Conservation (phyloP, 23 red algal species). For the Chondrus crispus region DNA sequence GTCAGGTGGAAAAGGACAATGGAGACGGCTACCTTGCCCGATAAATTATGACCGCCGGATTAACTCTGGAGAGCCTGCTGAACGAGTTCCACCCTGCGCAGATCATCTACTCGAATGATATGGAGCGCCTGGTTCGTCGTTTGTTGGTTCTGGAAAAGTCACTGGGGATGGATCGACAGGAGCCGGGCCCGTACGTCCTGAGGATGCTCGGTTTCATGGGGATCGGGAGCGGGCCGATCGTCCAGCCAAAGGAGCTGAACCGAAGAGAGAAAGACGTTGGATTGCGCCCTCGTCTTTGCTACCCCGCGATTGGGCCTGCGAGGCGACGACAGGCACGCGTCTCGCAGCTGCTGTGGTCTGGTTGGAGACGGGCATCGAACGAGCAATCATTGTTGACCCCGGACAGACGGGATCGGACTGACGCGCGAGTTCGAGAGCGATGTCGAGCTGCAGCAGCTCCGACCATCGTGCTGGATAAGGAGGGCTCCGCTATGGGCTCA, state of each 20-base stretch:
- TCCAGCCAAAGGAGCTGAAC: too few relatives aligned
- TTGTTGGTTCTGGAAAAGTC: not conserved
- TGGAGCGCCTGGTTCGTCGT: not conserved
- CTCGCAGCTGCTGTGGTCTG: not conserved
- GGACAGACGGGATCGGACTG: too few relatives aligned
- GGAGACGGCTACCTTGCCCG: not conserved
- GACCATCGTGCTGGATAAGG: not conserved
- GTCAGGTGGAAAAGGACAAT: not conserved
- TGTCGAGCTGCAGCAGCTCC: not conserved
- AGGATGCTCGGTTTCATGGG: constrained; percentile 1
- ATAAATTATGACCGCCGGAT: not conserved
- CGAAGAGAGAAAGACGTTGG: too few relatives aligned
- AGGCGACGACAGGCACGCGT: not conserved
- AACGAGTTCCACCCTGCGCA: not conserved
- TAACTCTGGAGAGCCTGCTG: not conserved
- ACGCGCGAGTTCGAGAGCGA: not conserved
- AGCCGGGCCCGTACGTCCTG: not conserved
- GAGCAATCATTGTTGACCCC: not conserved
- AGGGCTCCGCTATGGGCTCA: not conserved
- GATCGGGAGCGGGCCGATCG: not conserved
- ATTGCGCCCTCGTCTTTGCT: not conserved
- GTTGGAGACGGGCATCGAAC: not conserved
- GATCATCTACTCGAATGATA: too few relatives aligned
- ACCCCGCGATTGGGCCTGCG: not conserved
- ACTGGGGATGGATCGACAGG: not conserved